Base-by-base conservation (phyloP, 345 rosid species). In the Lagerstroemia speciosa region DNA sequence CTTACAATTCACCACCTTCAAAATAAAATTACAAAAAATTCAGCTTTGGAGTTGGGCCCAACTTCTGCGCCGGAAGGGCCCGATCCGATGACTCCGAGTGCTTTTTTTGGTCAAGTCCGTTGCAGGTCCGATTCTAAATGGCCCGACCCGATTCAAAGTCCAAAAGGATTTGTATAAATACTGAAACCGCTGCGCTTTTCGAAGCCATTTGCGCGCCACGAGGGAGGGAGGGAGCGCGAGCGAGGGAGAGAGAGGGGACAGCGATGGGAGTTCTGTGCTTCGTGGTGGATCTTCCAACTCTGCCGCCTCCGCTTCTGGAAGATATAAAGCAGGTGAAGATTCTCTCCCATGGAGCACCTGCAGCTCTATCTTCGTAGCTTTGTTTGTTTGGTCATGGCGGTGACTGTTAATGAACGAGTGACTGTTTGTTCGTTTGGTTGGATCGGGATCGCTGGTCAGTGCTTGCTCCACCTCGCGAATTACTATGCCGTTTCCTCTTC, bases 391-490 rank as follows among this genome's bases (percentile, higher is more conserved):
- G 7, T 26, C 22, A 16, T 45, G n/a, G 40, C 36, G 70, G 5
- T 48, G 37, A 64, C n/a, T 62, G 70, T 65, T 30, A 52, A 33
- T 68, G 64, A 37, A 70, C 72, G 72, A 24, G 3, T 40, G 17
- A 33, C 29, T 6, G 30, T 77, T 73, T 58, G 60, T 66, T 32
- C 43, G 30, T 72, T 72, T 36, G 67, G 33, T 32, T 6, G 9
- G 30, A 30, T 30, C 45, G 32, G 46, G 31, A 31, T 26, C 62
- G 2, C 53, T 71, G 71, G 66, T 60, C 76, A 90, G 96, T 81
- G 84, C 72, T 82, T 87, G 79, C 68, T 93, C 71, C 90, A 80
- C 66, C 86, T 93, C 46, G 89, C 87, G 17, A 93, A 90, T 78
- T 79, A 85, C 76, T 83, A 83, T 73, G 86, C 85, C 0, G 34